phyloP scores from a whole-genome alignment of 495 filamentous ascomycete genomes.

The Endocarpon pusillum region DNA sequence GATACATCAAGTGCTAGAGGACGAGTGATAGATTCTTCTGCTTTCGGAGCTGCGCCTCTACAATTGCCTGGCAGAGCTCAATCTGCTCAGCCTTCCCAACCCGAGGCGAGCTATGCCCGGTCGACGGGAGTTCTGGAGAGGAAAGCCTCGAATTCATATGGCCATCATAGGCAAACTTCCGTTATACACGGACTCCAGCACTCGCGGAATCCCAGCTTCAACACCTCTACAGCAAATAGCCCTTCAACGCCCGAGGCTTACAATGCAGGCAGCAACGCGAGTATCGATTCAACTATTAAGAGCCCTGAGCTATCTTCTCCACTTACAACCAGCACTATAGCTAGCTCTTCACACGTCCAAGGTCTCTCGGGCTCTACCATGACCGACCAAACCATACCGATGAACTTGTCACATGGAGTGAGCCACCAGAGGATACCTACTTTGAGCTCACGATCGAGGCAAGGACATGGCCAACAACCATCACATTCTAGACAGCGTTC shows the following conservation, averaged over 20 bases:
- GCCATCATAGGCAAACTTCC: conserved; percentile 83
- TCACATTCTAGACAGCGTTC: conserved; percentile 57
- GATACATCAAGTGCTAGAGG: conserved; percentile 14
- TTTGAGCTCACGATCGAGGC: conserved; percentile 33
- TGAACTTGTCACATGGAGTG: conserved; percentile 6
- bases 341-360: too few species aligned
- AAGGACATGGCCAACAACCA: conserved; percentile 59
- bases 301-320: too few species aligned
- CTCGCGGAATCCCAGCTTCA: conserved; percentile 69
- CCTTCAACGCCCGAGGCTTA: conserved; percentile 72
- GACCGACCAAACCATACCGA: conserved; percentile 4
- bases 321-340: too few species aligned
- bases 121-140: conserved; percentile 43
- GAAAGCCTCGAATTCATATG: conserved; percentile 53
- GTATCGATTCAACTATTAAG: too few species aligned
- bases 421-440: conserved; percentile 7
- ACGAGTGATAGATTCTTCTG: conserved; percentile 20
- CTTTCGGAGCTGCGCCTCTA: conserved; percentile 22
- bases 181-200: conserved; percentile 91
- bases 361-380: conserved; percentile 9
- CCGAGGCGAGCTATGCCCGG: conserved; percentile 24
- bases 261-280: conserved; percentile 43
- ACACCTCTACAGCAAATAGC: conserved; percentile 47
- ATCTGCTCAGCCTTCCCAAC: conserved; percentile 34
- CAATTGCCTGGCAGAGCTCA: conserved; percentile 20